Base-by-base conservation (phyloP, 768 basidiomycete genomes). In the Mycena galericulata region DNA sequence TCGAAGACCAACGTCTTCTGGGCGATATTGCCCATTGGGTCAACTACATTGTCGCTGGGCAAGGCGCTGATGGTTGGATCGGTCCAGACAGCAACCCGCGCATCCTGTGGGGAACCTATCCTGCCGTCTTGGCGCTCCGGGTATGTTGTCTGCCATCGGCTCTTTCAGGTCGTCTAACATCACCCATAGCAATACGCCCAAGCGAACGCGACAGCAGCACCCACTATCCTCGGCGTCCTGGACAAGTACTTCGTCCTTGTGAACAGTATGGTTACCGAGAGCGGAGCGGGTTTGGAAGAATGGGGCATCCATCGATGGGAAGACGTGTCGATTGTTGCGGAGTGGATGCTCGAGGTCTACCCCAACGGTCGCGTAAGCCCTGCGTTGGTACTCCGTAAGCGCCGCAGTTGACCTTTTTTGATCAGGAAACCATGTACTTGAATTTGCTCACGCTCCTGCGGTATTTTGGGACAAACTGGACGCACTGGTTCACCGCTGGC, bases 61-160 rank as follows among this genome's bases (percentile, higher is more conserved):
- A 69, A 56, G 30, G 22, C 15, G 24, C 58, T 27, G 68, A 69
- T 32, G 68, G 68, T 27, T 69, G 68, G 68, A 34, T 69, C 8
- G 68, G 68, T 34, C 68, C 68, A 18, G 63, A 69, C 26, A 69
- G 68, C 46, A 65, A 24, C 15, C 68, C 68, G 22, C 68, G 68
- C 7, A 54, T 69, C 27, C 54, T 69, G 22, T 69, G 68, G 68
- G 68, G 68, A 41, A 69, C 68, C 6, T 69, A 69, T 43, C 68
- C n/a, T n/a, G n/a, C n/a, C n/a, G n/a, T n/a, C n/a, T n/a, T n/a
- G n/a, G n/a, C n/a, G n/a, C n/a, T n/a, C 45, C 51, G 68, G 11
- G 65, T 66, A 27, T 18, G 27, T n/a, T 38, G 2, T 18, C 15
- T 20, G 7, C 14, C 41, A 27, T 2, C 17, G 6, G n/a, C 26